Evolutionary conservation across 2,329 filamentous ascomycete genomes (phyloP), one percentile per base, ranked within the genome.

Genomic region (Xylariales sp.): DNA sequence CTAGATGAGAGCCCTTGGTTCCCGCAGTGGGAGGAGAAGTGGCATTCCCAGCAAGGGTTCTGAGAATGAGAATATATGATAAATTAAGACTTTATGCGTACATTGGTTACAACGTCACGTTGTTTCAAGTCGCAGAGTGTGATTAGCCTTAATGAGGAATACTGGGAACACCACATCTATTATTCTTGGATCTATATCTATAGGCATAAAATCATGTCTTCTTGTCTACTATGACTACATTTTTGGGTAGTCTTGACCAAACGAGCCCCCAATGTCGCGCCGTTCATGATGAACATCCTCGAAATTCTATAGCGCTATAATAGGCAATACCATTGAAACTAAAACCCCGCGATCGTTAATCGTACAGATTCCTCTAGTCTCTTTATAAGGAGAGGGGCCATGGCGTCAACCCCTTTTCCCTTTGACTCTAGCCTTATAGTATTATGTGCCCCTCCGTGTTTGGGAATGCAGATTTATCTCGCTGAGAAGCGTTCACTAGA

Each of bases 1-100:
- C 77, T 97, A 67, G 87, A 90, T 10, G 91, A 96, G 71, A 89
- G 86, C 72, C 93, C 93, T 0, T 95, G 88, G 78, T 97, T 90
- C 77, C 87, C 86, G 0, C 89, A 89, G 0, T 97, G 93, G 93
- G 85, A 90, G 80, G 86, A 87, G 77, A 93, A 91, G 77, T 94
- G 92, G 92, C 75, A 74, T 62, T 62, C 58, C 28, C 74, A 76
- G 60, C 76, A 78, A 60, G 76, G 76, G 1, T 78, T 76, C 57
- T 78, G 67, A 72, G 9, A 12, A 14, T 14, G 39, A 14, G 10
- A 10, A 5, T 4, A 41, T 41, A 41, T 41, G 10, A 41, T 14
- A 12, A 41, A 14, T 14, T 12, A 12, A 41, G 39, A 41, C 39
- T 41, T 41, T 41, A 12, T 12, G 9, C 3, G 39, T 41, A 41